Evolutionary conservation across 1,139 yeast genomes (phyloP).

Genomic region (Hyphopichia pseudoburtonii): DNA sequence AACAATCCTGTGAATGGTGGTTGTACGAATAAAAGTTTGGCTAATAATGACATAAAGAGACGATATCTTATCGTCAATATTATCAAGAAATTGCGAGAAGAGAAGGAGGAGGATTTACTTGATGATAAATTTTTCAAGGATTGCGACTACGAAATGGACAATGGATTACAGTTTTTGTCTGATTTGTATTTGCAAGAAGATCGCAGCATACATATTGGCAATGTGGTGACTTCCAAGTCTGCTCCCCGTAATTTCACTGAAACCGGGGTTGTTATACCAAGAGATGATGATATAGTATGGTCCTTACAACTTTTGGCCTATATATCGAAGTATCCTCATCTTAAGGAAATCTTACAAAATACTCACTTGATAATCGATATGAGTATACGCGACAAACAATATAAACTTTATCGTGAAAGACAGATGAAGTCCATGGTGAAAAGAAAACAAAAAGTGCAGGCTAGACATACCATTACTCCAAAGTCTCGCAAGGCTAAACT

Average conservation of each 20-base stretch:
- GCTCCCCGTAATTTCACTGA: slow-evolving; percentile 68
- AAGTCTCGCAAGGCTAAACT: slow-evolving; percentile 28
- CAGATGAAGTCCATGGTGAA: slow-evolving; percentile 36
- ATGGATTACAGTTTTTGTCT: slow-evolving; percentile 40
- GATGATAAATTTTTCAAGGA: slow-evolving; percentile 34
- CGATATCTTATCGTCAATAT: slow-evolving; percentile 38
- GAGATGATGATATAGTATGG: slow-evolving; percentile 94
- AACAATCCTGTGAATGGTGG: slow-evolving; percentile 8
- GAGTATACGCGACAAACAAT: slow-evolving; percentile 50
- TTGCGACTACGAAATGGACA: slow-evolving; percentile 46
- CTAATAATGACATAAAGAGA: slow-evolving; percentile 34
- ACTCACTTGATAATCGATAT: slow-evolving; percentile 62
- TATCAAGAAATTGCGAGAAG: slow-evolving; percentile 38
- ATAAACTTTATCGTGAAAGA: slow-evolving; percentile 38
- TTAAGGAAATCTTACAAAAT: slow-evolving; percentile 71
- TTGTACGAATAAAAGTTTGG: slow-evolving; percentile 7
- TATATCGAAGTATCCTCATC: slow-evolving; percentile 83
- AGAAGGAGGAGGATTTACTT: slow-evolving; percentile 35
- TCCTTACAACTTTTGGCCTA: slow-evolving; percentile 88
- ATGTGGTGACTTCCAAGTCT: slow-evolving; percentile 28
- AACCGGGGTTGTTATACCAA: slow-evolving; percentile 74
- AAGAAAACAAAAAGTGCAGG: slow-evolving; percentile 28
- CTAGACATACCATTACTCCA: slow-evolving; percentile 38
- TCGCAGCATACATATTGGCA: slow-evolving; percentile 21
- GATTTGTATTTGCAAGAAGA: slow-evolving; percentile 44